Evolutionary conservation across 805 yeast species (phyloP).

Genomic region (Pichia heedii): DNA sequence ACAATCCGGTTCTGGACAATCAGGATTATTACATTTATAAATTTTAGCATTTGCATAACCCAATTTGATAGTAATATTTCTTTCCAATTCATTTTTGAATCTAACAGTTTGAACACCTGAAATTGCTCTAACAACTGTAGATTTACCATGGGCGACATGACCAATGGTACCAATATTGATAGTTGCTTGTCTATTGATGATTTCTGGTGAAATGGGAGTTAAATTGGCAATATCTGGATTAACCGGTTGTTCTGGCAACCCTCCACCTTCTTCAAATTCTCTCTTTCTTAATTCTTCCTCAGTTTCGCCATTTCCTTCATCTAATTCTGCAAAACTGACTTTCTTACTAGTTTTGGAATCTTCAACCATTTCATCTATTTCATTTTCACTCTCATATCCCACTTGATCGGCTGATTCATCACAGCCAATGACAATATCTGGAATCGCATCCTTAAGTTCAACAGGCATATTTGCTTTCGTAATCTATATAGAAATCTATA

Average conservation of each 20-base stretch:
- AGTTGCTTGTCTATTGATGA: constrained; percentile 97
- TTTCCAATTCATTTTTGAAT: constrained; percentile 97
- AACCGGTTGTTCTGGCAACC: constrained; percentile 92
- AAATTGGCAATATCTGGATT: constrained; percentile 73
- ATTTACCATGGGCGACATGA: constrained; percentile 98
- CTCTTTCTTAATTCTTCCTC: constrained; percentile 70
- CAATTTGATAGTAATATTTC: constrained; percentile 96
- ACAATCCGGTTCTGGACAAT: constrained; percentile 89
- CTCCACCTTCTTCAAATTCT: constrained; percentile 97
- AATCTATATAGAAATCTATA: too few relatives aligned
- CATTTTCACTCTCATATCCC: constrained; percentile 32
- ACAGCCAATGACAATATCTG: constrained; percentile 73
- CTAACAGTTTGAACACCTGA: constrained; percentile 99
- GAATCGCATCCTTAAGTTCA: constrained; percentile 78
- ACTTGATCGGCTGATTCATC: constrained; percentile 25
- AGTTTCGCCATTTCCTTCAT: constrained; percentile 45
- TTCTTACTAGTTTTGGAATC: constrained; percentile 48
- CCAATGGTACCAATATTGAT: constrained; percentile 98
- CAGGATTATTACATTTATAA: constrained; percentile 80
- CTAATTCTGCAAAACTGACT: constrained; percentile 74
- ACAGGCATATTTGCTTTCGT: constrained; percentile 42
- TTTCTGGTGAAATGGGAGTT: constrained; percentile 89
- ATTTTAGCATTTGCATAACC: constrained; percentile 99
- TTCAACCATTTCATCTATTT: constrained; percentile 19
- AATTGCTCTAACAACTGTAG: constrained; percentile 96